Evolutionary conservation across 768 basidiomycete species (phyloP).

Genomic region (Pleurotus pulmonarius): DNA sequence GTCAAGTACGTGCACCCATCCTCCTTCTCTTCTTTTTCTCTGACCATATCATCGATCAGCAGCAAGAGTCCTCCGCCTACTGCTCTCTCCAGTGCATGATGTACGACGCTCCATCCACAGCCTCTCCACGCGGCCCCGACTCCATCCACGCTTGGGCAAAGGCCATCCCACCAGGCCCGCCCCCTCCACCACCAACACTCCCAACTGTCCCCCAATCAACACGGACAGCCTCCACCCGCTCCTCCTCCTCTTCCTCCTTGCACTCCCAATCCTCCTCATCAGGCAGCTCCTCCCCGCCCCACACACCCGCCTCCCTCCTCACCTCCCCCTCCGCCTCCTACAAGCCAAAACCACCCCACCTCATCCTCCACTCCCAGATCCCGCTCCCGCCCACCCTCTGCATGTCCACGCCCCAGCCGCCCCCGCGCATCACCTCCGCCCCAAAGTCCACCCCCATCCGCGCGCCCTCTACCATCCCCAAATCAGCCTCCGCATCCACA

Average conservation of each 20-base stretch:
- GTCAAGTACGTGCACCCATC: constrained; percentile 41
- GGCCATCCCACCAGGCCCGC: constrained; percentile 30
- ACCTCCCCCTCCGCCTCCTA: constrained; percentile 14
- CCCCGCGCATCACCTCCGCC: constrained; percentile 14
- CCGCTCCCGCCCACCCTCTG: constrained; percentile 48
- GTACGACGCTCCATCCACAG: constrained; percentile 5
- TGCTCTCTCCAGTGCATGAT: constrained; percentile 42
- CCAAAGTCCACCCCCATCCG: constrained; percentile 8
- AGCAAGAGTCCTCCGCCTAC: constrained; percentile 39
- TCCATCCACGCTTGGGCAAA: constrained; percentile 49
- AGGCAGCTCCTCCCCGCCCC: constrained; percentile 28
- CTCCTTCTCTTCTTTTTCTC: constrained; percentile 16
- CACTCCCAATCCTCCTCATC: constrained; percentile 15
- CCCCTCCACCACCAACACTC: constrained; percentile 18
- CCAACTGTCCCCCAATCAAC: constrained; percentile 13
- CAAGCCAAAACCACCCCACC: constrained; percentile 21
- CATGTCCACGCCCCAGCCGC: constrained; percentile 37
- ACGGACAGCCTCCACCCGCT: constrained; percentile 10
- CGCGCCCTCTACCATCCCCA: constrained; percentile 25
- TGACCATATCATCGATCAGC: constrained; percentile 2
- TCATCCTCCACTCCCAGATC: constrained; percentile 33
- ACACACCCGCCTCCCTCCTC: constrained; percentile 15
- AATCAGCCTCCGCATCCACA: constrained; percentile 38
- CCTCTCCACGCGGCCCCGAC: constrained; percentile 22
- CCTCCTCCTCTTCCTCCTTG: constrained; percentile 13